Evolutionary conservation across 140 eudicot genomes (phyloP).

Genomic region (Senecio squalidus): DNA sequence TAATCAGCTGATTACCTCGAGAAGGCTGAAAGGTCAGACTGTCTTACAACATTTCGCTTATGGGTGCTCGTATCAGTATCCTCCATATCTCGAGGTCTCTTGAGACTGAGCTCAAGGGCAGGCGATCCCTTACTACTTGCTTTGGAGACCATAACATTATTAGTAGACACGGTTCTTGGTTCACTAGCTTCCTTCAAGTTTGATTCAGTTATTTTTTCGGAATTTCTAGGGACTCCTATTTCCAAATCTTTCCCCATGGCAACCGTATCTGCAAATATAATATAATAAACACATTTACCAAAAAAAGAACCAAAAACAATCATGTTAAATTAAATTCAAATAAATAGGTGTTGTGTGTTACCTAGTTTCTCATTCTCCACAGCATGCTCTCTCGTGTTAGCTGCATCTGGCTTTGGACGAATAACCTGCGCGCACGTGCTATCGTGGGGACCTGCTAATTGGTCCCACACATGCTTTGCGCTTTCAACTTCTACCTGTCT

Average conservation of each 20-base stretch:
- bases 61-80: constrained; percentile 30
- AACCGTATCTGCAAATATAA: constrained; percentile 27
- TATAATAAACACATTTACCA: not conserved
- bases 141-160: constrained; percentile 14
- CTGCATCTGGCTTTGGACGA: constrained; percentile 37
- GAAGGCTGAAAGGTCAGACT: constrained; percentile 62
- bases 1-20: constrained; percentile 40
- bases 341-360: constrained; percentile 13
- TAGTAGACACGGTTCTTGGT: constrained; percentile 25
- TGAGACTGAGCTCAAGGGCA: constrained; percentile 56
- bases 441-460: constrained; percentile 37
- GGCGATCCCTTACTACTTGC: constrained; percentile 32
- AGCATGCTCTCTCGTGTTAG: constrained; percentile 24
- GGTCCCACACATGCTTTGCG: constrained; percentile 37
- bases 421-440: constrained; percentile 57
- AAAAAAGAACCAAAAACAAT: not conserved
- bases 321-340: not conserved
- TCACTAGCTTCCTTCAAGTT: constrained; percentile 31
- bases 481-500: constrained; percentile 55
- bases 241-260: constrained; percentile 54
- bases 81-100: constrained; percentile 32
- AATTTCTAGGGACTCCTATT: constrained; percentile 33
- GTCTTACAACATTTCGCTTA: constrained; percentile 44
- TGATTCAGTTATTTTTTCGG: constrained; percentile 17
- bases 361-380: constrained; percentile 36